Evolutionary conservation across 352 stramenopile genomes (phyloP), one percentile per base, ranked within the genome.

Genomic region (Globisporangium paroecandrum): DNA sequence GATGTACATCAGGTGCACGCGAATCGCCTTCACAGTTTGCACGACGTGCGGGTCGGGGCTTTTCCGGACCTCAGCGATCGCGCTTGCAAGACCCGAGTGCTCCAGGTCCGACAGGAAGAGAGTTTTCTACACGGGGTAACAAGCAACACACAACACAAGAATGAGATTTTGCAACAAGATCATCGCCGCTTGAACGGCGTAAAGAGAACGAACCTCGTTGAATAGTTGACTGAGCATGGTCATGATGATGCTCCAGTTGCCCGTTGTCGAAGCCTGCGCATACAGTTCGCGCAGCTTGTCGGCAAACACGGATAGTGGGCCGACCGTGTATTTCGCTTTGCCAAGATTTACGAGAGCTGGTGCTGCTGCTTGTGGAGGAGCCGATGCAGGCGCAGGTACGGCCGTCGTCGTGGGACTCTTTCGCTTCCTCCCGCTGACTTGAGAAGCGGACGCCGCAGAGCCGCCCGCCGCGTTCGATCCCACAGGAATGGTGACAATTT

Each of bases 31-130:
- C 12, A 65, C 65, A 5, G 69, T 74, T 43, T 74, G 62, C 15
- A 62, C 65, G 22, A 74, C 62, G 36, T 71, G 66, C 24, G 61
- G 69, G 24, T 71, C 68, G 12, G 29, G 53, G 65, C 65, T 71
- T 20, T 68, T 59, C 15, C 69, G 58, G 18, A 74, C 54, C 25
- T 53, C 46, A n/a, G 68, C 61, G 62, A 74, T 54, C 34, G 62
- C 59, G 18, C 22, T 51, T 24, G 57, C 64, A 1, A 74, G 55
- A 12, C 64, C 53, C 1, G 69, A 74, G 34, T 57, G 53, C 15
- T 71, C 55, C 9, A 74, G 36, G 6, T 68, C 58, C 10, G 65
- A 64, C 5, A 62, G 47, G 13, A 41, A 59, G 15, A 74, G 68
- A 12, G 46, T 22, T 51, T 74, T 66, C 58, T 64, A 36, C 24